A percentile compares a stretch with the other conserved stretches of the same genome.
phyloP scores from a whole-genome alignment of 1,139 yeast species.

The Suhomyces choctaworum region DNA sequence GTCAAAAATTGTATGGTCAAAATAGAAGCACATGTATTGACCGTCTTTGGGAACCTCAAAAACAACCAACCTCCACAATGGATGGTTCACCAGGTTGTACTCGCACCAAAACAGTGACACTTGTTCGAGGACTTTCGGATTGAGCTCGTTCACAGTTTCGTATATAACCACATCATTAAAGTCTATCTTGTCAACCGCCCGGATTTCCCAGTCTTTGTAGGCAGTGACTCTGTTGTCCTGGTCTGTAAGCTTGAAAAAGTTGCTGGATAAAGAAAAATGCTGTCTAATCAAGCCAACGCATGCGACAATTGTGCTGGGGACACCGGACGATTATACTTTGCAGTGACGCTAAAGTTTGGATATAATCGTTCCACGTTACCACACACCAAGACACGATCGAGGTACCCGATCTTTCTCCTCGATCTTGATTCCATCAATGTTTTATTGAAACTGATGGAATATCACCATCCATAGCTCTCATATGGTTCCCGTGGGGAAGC shows the following conservation, averaged over 20 bases:
- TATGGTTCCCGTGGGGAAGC: too few species aligned
- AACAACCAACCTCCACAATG: constrained; percentile 34
- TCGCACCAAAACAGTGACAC: constrained; percentile 21
- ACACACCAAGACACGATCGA: constrained; percentile 25
- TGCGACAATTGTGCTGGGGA: constrained; percentile 23
- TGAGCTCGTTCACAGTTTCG: constrained; percentile 17
- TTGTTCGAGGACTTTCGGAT: constrained; percentile 16
- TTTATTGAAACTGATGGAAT: too few species aligned
- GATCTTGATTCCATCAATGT: too few species aligned
- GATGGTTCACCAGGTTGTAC: constrained; percentile 18
- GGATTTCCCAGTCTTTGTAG: constrained; percentile 20
- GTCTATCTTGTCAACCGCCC: constrained; percentile 21
- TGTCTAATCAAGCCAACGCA: constrained; percentile 26
- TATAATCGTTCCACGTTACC: constrained; percentile 26
- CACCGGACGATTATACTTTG: constrained; percentile 22
- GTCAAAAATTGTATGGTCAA: constrained; percentile 18
- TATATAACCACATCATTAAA: constrained; percentile 30
- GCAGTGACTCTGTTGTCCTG: constrained; percentile 14
- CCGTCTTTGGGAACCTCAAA: constrained; percentile 5
- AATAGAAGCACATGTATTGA: constrained; percentile 14
- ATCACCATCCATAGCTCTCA: too few species aligned
- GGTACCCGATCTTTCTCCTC: constrained; percentile 2
- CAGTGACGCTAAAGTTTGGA: constrained; percentile 33
- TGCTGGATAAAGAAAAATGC: constrained; percentile 26
- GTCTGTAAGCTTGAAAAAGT: constrained; percentile 18